Conservation (phyloP, 768 basidiomycete species). For the Pilatotrama ljubarskyi region DNA sequence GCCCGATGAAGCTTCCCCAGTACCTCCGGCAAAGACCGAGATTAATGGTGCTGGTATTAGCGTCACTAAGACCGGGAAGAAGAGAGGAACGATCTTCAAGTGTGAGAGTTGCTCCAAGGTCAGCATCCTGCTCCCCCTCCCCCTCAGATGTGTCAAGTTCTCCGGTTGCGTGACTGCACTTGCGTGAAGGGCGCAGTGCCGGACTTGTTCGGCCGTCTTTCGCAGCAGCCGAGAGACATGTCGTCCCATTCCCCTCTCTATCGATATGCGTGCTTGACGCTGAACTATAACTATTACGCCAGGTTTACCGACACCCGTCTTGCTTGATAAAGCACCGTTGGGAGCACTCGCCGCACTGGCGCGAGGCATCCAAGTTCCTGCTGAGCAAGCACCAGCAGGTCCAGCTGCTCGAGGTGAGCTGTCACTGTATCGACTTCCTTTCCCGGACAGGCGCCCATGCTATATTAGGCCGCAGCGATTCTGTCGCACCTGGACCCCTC, state of each 20-base stretch:
- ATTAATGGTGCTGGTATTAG: slow-evolving; percentile 29
- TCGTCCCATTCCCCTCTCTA: no score
- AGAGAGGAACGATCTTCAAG: slow-evolving; percentile 82
- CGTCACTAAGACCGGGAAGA: slow-evolving; percentile 51
- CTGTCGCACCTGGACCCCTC: slow-evolving; percentile 82
- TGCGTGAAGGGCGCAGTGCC: background rate
- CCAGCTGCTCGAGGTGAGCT: slow-evolving; percentile 83
- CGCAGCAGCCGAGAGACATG: no score
- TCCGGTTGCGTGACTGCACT: background rate
- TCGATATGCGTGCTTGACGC: background rate
- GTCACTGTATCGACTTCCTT: background rate
- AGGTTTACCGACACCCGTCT: slow-evolving; percentile 90
- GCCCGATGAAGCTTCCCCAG: slow-evolving; percentile 14
- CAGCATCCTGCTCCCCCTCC: background rate
- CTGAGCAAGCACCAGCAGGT: slow-evolving; percentile 98
- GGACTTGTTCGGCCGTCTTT: slow-evolving; percentile 1
- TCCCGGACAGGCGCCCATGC: slow-evolving; percentile 1
- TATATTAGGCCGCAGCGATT: slow-evolving; percentile 83
- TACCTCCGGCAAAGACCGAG: slow-evolving; percentile 21
- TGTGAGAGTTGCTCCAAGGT: slow-evolving; percentile 96
- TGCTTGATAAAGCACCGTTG: slow-evolving; percentile 97
- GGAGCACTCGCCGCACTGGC: slow-evolving; percentile 98
- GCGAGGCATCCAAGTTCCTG: slow-evolving; percentile 85
- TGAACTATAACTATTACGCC: background rate
- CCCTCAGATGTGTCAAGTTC: background rate